Percentiles rank a stretch among this genome's conserved stretches.
Conservation (phyloP, 495 filamentous ascomycete species). For the Penicillium steckii region DNA sequence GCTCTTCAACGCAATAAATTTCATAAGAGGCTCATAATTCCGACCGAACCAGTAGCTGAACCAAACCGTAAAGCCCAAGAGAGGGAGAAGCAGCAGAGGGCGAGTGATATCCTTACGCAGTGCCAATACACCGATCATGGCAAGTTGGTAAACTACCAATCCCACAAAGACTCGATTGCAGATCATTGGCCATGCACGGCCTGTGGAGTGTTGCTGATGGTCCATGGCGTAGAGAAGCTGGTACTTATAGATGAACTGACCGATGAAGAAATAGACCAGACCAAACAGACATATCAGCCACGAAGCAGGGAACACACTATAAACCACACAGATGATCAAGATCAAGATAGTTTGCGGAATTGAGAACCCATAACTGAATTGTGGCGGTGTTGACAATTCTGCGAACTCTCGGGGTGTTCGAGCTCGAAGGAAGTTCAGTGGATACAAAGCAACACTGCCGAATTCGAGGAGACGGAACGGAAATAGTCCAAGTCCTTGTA, state of each 20-base stretch:
- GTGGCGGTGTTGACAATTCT: constrained; percentile 74
- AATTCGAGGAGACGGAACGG: constrained; percentile 91
- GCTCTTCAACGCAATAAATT: constrained; percentile 87
- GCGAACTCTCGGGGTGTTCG: constrained; percentile 91
- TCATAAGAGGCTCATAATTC: constrained; percentile 81
- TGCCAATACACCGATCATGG: constrained; percentile 85
- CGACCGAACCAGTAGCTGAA: constrained; percentile 72
- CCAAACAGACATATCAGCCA: constrained; percentile 82
- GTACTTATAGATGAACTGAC: constrained; percentile 96
- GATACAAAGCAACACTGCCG: constrained; percentile 81
- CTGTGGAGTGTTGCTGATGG: constrained; percentile 91
- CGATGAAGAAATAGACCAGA: constrained; percentile 81
- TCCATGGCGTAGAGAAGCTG: constrained; percentile 98
- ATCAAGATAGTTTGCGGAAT: constrained; percentile 89
- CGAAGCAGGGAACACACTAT: constrained; percentile 82
- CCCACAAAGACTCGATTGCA: constrained; percentile 86
- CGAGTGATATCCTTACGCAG: constrained; percentile 67
- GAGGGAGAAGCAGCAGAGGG: constrained; percentile 70
- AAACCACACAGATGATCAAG: constrained; percentile 91
- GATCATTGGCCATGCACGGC: constrained; percentile 91
- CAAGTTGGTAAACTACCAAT: constrained; percentile 80
- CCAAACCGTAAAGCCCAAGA: constrained; percentile 78
- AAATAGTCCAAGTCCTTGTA: constrained; percentile 89
- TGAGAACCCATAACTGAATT: constrained; percentile 95
- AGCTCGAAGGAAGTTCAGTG: constrained; percentile 71